Percentiles rank a stretch among this genome's conserved stretches.
Evolutionary conservation across 1,139 yeast species (phyloP).

Genomic region (Chernovozyma aurita): DNA sequence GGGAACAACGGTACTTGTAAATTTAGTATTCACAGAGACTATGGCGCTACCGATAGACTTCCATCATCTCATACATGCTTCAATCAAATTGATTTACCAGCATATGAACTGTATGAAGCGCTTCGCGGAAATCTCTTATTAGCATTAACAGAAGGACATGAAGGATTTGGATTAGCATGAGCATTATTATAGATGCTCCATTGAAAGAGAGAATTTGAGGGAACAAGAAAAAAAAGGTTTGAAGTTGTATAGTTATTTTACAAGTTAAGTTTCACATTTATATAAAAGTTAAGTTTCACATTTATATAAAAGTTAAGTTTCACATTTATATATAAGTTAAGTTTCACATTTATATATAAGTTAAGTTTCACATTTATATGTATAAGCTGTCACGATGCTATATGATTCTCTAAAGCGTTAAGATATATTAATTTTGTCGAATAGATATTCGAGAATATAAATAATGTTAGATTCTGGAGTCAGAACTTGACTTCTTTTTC

Average conservation of each 20-base stretch:
- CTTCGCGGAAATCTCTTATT: conserved; percentile 74
- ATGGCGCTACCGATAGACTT: conserved; percentile 77
- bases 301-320: too few relatives aligned
- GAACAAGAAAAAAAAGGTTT: background rate
- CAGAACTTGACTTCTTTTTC: conserved; percentile 15
- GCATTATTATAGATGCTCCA: too few relatives aligned
- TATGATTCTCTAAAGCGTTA: too few relatives aligned
- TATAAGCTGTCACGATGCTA: too few relatives aligned
- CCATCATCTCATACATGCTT: conserved; percentile 97
- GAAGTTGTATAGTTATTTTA: too few relatives aligned
- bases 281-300: too few relatives aligned
- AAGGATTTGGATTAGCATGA: conserved; percentile 86
- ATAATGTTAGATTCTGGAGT: background rate
- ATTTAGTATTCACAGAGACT: conserved; percentile 87
- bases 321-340: too few relatives aligned
- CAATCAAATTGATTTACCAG: conserved; percentile 92
- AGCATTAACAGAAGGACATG: conserved; percentile 93
- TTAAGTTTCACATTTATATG: too few relatives aligned
- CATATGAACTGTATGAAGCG: conserved; percentile 83
- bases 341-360: too few relatives aligned
- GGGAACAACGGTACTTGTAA: conserved; percentile 87
- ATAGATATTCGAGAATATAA: background rate
- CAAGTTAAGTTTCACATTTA: too few relatives aligned
- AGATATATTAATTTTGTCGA: too few relatives aligned
- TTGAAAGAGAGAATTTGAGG: conserved; percentile 1